These are phyloP conservation scores for Aeschynomene evenia DNA, from an alignment of 306 rosid genomes.

Conservation along the genomic window DNA sequence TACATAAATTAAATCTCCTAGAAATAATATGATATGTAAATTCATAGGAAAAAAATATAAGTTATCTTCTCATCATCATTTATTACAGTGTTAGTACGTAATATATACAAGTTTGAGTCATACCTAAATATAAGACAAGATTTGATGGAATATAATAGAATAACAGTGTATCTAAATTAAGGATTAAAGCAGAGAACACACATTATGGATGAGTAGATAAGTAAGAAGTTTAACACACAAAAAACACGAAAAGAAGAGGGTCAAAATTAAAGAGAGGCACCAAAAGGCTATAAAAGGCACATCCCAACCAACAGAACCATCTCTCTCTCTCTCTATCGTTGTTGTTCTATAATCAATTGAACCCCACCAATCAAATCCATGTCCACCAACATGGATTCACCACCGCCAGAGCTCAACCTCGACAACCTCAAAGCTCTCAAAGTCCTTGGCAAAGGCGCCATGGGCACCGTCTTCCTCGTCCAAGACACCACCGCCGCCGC, in stretches of 20 bases:
- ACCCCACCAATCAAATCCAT: background rate
- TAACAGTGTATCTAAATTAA: too few species aligned
- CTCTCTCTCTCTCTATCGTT: background rate
- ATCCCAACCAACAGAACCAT: constrained; percentile 27
- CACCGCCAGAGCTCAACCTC: constrained; percentile 51
- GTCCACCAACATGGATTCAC: constrained; percentile 43
- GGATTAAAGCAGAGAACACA: too few species aligned
- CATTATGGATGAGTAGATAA: too few species aligned
- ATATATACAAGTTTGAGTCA: too few species aligned
- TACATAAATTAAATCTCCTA: too few species aligned
- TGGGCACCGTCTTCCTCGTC: constrained; percentile 93
- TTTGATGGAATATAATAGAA: too few species aligned
- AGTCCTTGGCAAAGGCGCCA: constrained; percentile 85
- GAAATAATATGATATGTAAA: too few species aligned
- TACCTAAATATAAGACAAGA: too few species aligned
- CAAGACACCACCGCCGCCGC: constrained; percentile 40
- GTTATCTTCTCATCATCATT: too few species aligned
- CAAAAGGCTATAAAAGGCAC: constrained; percentile 36
- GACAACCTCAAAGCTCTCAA: constrained; percentile 60
- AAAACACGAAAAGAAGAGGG: background rate
- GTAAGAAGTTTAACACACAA: background rate
- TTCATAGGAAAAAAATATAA: too few species aligned
- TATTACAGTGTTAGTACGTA: too few species aligned
- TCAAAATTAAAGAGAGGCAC: background rate
- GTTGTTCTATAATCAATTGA: too few species aligned